Conservation (phyloP, 495 filamentous ascomycete species). For the Neurospora sp. region DNA sequence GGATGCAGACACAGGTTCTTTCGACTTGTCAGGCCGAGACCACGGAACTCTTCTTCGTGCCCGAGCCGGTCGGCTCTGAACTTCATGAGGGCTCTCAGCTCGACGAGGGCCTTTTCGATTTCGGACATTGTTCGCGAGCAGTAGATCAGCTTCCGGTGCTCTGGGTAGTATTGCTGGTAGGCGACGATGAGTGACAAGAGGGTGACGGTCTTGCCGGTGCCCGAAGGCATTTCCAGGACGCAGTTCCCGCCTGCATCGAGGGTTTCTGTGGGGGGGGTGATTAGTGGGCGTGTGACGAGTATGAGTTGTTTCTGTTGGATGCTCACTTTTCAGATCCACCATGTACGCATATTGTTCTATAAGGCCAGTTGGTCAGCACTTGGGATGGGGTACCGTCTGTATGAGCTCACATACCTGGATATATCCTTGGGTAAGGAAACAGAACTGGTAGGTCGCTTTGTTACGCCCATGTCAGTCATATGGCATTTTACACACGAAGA, state of each 20-base stretch:
- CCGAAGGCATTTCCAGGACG: constrained; percentile 99
- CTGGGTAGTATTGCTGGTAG: constrained; percentile 84
- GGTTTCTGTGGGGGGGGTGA: constrained; percentile 42
- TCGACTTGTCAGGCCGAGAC: constrained; percentile 83
- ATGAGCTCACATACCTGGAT: constrained; percentile 52
- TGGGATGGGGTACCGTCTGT: not conserved
- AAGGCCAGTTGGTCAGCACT: constrained; percentile 2
- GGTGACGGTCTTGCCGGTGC: constrained; percentile 97
- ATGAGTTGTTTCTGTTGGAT: not conserved
- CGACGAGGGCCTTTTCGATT: constrained; percentile 91
- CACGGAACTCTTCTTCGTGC: constrained; percentile 81
- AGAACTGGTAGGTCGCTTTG: constrained; percentile 80
- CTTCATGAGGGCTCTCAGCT: constrained; percentile 89
- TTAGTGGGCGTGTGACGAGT: not conserved
- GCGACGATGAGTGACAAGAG: constrained; percentile 91
- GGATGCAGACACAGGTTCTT: constrained; percentile 97
- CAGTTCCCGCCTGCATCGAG: constrained; percentile 92
- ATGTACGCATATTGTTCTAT: constrained; percentile 95
- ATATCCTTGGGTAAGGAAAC: constrained; percentile 95
- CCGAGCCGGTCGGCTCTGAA: constrained; percentile 82
- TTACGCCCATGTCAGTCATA: constrained; percentile 1
- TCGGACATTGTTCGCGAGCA: constrained; percentile 93
- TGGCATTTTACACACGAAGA: not conserved
- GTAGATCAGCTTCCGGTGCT: constrained; percentile 92
- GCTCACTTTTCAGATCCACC: constrained; percentile 84